Conservation (phyloP, 2,329 filamentous ascomycete genomes). For the Trichoderma atroviride region DNA sequence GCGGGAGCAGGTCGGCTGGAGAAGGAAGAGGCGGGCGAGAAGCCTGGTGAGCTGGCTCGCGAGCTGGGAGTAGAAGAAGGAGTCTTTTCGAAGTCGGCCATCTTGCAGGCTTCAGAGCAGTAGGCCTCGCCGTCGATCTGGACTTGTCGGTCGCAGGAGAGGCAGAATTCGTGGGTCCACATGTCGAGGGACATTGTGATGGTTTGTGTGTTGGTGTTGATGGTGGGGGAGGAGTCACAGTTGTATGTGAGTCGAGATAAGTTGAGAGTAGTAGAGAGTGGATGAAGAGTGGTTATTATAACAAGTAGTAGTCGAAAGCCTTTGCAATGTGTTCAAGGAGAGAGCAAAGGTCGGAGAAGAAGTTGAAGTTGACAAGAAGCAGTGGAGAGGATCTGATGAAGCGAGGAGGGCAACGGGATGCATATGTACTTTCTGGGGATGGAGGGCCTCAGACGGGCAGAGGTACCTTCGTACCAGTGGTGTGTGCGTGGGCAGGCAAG, state of each 20-base stretch:
- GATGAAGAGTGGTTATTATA: constrained; percentile 23
- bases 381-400: constrained; percentile 24
- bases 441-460: neutral
- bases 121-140: constrained; percentile 81
- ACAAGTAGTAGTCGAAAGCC: neutral
- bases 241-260: constrained; percentile 29
- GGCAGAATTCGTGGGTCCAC: constrained; percentile 92
- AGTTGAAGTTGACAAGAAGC: constrained; percentile 22
- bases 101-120: constrained; percentile 88
- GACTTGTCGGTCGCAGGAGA: constrained; percentile 78
- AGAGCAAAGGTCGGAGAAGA: constrained; percentile 1
- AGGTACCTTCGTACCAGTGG: neutral
- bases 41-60: constrained; percentile 59
- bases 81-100: constrained; percentile 82
- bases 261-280: constrained; percentile 26
- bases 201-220: constrained; percentile 2
- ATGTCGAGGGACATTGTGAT: constrained; percentile 57
- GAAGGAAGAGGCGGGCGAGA: constrained; percentile 52
- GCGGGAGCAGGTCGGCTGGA: constrained; percentile 33
- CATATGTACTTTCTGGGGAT: constrained; percentile 31
- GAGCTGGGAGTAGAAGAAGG: constrained; percentile 53
- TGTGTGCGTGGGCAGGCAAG: constrained; percentile 2
- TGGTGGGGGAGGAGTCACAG: constrained; percentile 15
- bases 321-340: constrained; percentile 18
- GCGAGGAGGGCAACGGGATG: constrained; percentile 32